These are phyloP conservation scores for Phaeosphaeriaceae sp. DNA, from an alignment of 2,329 filamentous ascomycete species.

Conservation along the genomic window DNA sequence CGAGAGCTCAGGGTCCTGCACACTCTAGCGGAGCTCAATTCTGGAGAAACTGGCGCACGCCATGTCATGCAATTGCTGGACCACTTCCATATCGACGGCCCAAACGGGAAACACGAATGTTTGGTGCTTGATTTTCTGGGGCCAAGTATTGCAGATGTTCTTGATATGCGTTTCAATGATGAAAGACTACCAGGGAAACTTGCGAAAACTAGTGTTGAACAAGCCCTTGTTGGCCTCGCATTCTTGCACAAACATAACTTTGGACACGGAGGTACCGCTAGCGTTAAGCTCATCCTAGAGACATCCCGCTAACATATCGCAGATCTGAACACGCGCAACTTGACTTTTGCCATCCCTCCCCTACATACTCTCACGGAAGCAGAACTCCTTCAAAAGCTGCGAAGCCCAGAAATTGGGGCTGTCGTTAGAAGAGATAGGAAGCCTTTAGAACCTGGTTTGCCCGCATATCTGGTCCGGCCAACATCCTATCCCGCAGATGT, in stretches of 20 bases:
- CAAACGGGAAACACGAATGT: constrained; percentile 56
- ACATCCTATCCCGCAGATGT: constrained; percentile 9
- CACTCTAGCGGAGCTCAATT: constrained; percentile 10
- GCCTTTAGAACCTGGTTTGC: constrained; percentile 21
- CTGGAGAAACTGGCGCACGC: constrained; percentile 15
- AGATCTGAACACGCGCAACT: constrained; percentile 39
- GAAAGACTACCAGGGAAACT: constrained; percentile 45
- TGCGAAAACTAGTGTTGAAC: constrained; percentile 47
- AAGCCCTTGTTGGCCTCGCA: constrained; percentile 22
- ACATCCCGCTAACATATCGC: constrained; percentile 7
- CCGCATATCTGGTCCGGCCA: constrained; percentile 26
- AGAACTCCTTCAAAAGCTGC: constrained; percentile 23
- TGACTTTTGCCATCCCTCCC: constrained; percentile 28
- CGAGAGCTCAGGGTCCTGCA: constrained; percentile 22
- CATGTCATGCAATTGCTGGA: constrained; percentile 48
- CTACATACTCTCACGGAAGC: constrained; percentile 21
- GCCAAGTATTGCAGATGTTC: constrained; percentile 48
- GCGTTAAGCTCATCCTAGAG: background rate
- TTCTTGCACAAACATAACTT: constrained; percentile 29
- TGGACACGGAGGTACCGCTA: constrained; percentile 34
- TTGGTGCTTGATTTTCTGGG: constrained; percentile 53
- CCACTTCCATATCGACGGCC: constrained; percentile 49
- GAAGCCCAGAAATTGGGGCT: constrained; percentile 16
- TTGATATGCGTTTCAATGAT: constrained; percentile 40
- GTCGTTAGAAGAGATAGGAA: constrained; percentile 27